Percentiles rank a stretch among this genome's conserved stretches.
These are phyloP conservation scores for Erysimum cheiranthoides DNA, from an alignment of 345 rosid species.

Conservation along the genomic window DNA sequence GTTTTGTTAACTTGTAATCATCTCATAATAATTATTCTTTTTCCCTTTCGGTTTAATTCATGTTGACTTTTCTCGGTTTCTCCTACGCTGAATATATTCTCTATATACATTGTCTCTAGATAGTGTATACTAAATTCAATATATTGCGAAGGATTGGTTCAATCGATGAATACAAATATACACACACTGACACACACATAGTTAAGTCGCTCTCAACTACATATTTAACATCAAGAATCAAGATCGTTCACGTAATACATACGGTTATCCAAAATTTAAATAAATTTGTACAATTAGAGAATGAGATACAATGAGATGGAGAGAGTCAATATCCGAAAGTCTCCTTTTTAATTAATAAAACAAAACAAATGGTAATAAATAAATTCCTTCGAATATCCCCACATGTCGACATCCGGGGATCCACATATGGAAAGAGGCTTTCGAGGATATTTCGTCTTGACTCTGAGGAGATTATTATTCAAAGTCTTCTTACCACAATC, in stretches of 20 bases:
- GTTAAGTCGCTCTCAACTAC: not conserved
- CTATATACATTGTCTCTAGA: not conserved
- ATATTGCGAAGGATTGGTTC: not conserved
- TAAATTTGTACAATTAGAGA: not conserved
- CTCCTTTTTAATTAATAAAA: not conserved
- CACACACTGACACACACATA: not conserved
- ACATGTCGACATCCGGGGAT: not conserved
- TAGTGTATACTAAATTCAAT: not conserved
- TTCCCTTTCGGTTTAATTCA: not conserved
- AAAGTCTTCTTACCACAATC: not conserved
- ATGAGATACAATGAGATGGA: not conserved
- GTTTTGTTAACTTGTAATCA: not conserved
- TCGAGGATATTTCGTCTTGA: constrained; percentile 27
- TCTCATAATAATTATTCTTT: not conserved
- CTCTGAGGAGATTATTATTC: not conserved
- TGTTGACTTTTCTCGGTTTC: not conserved
- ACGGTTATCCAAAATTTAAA: not conserved
- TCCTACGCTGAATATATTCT: not conserved
- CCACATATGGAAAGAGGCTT: constrained; percentile 13
- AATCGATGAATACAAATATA: not conserved
- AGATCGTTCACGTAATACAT: not conserved
- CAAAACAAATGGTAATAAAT: not conserved
- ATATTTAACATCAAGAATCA: not conserved
- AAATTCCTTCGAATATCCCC: not conserved
- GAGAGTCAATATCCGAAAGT: constrained; percentile 15